These are phyloP conservation scores for Pelargonium nanum DNA, from an alignment of 345 rosid genomes.

Conservation along the genomic window DNA sequence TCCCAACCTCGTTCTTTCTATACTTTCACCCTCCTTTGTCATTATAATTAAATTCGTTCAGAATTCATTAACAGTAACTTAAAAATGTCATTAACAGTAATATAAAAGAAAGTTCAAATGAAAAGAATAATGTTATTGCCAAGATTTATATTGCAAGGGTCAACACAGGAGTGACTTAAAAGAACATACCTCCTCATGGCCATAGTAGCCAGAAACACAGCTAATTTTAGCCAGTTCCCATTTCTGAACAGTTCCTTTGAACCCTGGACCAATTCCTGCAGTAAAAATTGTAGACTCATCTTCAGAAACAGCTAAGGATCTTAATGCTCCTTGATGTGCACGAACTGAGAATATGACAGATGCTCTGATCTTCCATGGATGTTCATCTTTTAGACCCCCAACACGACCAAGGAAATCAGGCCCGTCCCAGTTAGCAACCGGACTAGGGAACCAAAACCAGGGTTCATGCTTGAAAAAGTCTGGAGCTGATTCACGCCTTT, in stretches of 20 bases:
- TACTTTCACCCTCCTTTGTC: no score
- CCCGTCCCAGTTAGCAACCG: slow-evolving; percentile 78
- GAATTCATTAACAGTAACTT: no score
- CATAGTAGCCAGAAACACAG: slow-evolving; percentile 73
- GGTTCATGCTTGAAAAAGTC: slow-evolving; percentile 51
- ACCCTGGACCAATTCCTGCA: slow-evolving; percentile 86
- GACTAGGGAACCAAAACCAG: slow-evolving; percentile 93
- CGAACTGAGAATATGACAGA: slow-evolving; percentile 62
- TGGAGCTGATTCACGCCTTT: slow-evolving; percentile 30
- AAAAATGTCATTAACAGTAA: no score
- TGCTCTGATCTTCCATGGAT: slow-evolving; percentile 84
- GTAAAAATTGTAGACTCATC: slow-evolving; percentile 81
- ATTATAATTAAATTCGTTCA: no score
- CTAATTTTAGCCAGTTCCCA: slow-evolving; percentile 82
- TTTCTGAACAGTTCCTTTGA: slow-evolving; percentile 82
- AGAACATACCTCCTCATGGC: slow-evolving; percentile 85
- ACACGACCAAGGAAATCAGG: slow-evolving; percentile 67
- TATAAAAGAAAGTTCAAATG: no score
- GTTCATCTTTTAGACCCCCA: slow-evolving; percentile 65
- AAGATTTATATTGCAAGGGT: not conserved
- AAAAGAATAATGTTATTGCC: not conserved
- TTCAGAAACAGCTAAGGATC: slow-evolving; percentile 69
- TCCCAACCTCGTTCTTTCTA: no score
- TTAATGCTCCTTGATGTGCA: slow-evolving; percentile 77
- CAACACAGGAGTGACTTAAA: not conserved